Evolutionary conservation across 306 rosid genomes (phyloP), one percentile per base, ranked within the genome.

Genomic region (Vicia faba): DNA sequence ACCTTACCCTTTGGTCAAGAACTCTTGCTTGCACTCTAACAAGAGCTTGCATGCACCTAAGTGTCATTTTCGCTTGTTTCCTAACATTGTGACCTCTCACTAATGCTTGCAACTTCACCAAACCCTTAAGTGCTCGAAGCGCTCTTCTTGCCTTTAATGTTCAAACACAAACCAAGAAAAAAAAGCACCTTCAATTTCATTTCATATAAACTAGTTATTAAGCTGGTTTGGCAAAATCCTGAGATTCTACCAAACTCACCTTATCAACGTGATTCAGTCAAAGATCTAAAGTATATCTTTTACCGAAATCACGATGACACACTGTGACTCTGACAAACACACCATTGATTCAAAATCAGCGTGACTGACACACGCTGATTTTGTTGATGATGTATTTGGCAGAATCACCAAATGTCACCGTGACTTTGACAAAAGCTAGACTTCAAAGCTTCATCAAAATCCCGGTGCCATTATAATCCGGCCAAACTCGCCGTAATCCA

Each of bases 21-120:
- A 90, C 97, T 53, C 93, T 75, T 7, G 95, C 82, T 64, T 93
- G 99, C 23, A 93, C 96, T 66, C 99, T 73, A 66, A 93, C 96
- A 75, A 93, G 69, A 58, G 97, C 96, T 62, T 90, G 93, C 97
- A 90, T 93, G 86, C 99, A 90, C 48, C 84, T 60, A 11, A 93
- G 89, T 0, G 99, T 93, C 88, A 87, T 90, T 85, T 93, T 90
- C 2, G 99, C 99, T 58, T 93, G 99, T 75, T 90, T 93, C 57
- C 99, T 78, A 45, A 93, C 99, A 43, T 93, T 93, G 63, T 93
- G 97, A 8, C 99, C 99, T 41, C 97, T 86, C 65, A 93, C 99
- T 39, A 93, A 71, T 11, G 99, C 99, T 74, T 93, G 99, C 83
- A 93, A 76, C 84, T 93, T 93, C 77, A 93, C 99, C 11, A 93